phyloP scores from a whole-genome alignment of 257 asterid genomes.

The Ballota nigra region DNA sequence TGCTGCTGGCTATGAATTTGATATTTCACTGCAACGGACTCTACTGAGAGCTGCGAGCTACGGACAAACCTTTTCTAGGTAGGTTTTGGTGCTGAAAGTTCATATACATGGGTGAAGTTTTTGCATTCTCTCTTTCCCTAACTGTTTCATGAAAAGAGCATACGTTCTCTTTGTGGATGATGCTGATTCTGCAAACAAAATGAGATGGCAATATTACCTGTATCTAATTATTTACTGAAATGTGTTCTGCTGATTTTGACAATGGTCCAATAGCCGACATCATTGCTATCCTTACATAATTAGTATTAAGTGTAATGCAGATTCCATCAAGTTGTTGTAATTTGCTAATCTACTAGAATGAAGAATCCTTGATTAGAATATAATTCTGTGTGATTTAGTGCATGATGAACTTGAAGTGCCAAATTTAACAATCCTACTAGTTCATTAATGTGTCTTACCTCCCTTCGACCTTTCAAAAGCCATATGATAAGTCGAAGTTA shows the following conservation, averaged over 20 bases:
- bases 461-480: neutral
- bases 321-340: neutral
- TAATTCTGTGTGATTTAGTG: neutral
- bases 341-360: neutral
- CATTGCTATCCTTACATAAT: neutral
- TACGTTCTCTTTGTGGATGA: neutral
- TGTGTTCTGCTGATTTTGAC: conserved; percentile 1
- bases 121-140: conserved; percentile 11
- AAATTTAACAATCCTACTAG: neutral
- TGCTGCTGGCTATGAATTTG: conserved; percentile 95
- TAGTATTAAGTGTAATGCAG: neutral
- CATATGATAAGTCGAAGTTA: neutral
- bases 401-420: conserved; percentile 1
- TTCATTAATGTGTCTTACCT: neutral
- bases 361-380: neutral
- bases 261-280: conserved; percentile 4
- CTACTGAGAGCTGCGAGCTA: conserved; percentile 94
- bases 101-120: neutral
- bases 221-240: neutral
- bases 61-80: conserved; percentile 99
- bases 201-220: neutral
- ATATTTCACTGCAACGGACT: conserved; percentile 67
- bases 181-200: neutral
- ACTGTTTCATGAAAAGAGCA: neutral
- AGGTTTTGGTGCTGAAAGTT: conserved; percentile 28